These are phyloP conservation scores for Botrytis fragariae DNA, from an alignment of 2,329 filamentous ascomycete genomes.

Conservation along the genomic window DNA sequence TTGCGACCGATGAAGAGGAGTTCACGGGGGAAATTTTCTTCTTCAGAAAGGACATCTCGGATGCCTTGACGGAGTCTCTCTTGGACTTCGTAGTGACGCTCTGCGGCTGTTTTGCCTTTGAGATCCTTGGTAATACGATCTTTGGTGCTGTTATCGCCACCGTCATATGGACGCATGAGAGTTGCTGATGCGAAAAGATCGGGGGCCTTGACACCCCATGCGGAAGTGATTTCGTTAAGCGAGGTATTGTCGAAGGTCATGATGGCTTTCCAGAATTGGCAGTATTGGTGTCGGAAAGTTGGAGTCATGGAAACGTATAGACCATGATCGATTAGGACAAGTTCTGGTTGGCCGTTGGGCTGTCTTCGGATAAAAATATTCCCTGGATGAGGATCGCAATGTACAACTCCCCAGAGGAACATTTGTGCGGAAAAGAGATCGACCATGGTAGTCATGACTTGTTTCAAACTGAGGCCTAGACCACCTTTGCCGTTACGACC, in stretches of 20 bases:
- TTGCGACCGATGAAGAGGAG: slow-evolving; percentile 73
- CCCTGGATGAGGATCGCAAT: slow-evolving; percentile 95
- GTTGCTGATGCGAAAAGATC: slow-evolving; percentile 92
- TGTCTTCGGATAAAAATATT: slow-evolving; percentile 94
- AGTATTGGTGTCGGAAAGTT: slow-evolving; percentile 81
- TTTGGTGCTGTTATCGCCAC: slow-evolving; percentile 70
- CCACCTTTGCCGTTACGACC: slow-evolving; percentile 72
- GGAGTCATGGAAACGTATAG: slow-evolving; percentile 90
- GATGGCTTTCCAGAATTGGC: slow-evolving; percentile 87
- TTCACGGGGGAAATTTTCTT: slow-evolving; percentile 67
- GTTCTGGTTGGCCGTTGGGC: slow-evolving; percentile 76
- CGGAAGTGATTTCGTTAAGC: slow-evolving; percentile 65
- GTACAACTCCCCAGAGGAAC: slow-evolving; percentile 93
- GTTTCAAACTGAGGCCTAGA: slow-evolving; percentile 75
- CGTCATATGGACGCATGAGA: slow-evolving; percentile 84
- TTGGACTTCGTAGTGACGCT: slow-evolving; percentile 73
- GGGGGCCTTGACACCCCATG: slow-evolving; percentile 85
- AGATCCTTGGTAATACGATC: slow-evolving; percentile 55
- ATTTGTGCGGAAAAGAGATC: slow-evolving; percentile 97
- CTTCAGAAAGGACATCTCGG: slow-evolving; percentile 63
- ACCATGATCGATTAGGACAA: slow-evolving; percentile 95
- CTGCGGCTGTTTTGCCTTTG: slow-evolving; percentile 52
- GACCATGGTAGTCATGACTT: slow-evolving; percentile 95
- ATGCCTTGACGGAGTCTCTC: slow-evolving; percentile 63
- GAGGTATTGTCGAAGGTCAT: slow-evolving; percentile 90